Evolutionary conservation across 176 grass and related monocot genomes (phyloP).

Genomic region (Eragrostis curvula): DNA sequence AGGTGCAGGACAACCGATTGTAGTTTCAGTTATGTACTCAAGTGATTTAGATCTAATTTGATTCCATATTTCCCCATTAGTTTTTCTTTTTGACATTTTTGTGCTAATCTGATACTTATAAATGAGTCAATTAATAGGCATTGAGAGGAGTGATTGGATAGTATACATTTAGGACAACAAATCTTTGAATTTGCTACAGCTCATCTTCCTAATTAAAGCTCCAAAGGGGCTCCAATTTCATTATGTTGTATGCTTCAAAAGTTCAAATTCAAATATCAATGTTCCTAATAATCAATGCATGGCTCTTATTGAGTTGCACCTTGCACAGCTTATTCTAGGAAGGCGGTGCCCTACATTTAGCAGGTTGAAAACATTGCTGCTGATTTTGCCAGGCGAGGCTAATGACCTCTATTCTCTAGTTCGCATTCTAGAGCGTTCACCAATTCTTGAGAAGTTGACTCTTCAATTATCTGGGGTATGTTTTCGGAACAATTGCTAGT

Average conservation of each 20-base stretch:
- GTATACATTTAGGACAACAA: too few species aligned
- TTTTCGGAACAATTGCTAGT: too few species aligned
- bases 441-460: neutral
- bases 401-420: neutral
- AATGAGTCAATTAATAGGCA: too few species aligned
- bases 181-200: too few species aligned
- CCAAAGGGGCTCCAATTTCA: neutral
- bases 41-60: neutral
- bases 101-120: too few species aligned
- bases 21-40: neutral
- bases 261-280: neutral
- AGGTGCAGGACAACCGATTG: neutral
- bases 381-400: neutral
- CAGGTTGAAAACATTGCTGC: neutral
- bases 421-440: neutral
- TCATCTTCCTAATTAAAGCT: too few species aligned
- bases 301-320: neutral
- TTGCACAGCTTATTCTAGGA: neutral
- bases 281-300: neutral
- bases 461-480: neutral
- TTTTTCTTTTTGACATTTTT: too few species aligned
- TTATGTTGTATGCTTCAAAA: neutral
- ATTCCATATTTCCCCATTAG: too few species aligned
- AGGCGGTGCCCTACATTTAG: neutral
- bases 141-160: too few species aligned